Conservation (phyloP, 2,329 filamentous ascomycete species). For the Cladophialophora yegresii region DNA sequence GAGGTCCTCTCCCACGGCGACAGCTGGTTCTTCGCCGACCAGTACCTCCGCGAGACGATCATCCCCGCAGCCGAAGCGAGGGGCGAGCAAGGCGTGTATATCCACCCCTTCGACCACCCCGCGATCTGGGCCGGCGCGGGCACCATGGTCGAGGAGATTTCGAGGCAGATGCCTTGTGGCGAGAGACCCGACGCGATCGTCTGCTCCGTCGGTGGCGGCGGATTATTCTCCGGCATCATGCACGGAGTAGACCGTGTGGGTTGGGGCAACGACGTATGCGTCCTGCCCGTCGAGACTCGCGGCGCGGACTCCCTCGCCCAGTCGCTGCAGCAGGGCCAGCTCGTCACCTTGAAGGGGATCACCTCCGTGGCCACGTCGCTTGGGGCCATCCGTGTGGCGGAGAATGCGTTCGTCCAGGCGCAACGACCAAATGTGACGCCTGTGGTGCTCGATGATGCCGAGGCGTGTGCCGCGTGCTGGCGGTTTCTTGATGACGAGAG, state of each 20-base stretch:
- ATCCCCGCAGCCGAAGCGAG: conserved; percentile 40
- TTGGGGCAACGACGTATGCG: conserved; percentile 43
- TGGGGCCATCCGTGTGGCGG: conserved; percentile 71
- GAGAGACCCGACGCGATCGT: conserved; percentile 67
- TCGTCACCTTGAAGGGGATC: conserved; percentile 68
- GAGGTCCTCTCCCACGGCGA: conserved; percentile 69
- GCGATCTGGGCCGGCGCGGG: conserved; percentile 51
- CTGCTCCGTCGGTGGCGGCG: conserved; percentile 79
- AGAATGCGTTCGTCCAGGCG: conserved; percentile 67
- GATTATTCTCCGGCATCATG: conserved; percentile 74
- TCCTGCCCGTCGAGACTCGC: conserved; percentile 74
- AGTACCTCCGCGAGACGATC: conserved; percentile 60
- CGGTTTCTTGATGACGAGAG: conserved; percentile 79
- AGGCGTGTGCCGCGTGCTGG: conserved; percentile 76
- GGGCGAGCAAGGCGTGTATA: conserved; percentile 50
- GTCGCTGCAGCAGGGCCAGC: conserved; percentile 56
- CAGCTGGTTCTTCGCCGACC: conserved; percentile 70
- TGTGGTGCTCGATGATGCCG: conserved; percentile 69
- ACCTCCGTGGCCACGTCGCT: conserved; percentile 74
- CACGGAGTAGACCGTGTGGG: conserved; percentile 58
- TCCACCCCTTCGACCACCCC: conserved; percentile 52
- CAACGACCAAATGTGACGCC: conserved; percentile 57
- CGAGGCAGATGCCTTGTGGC: conserved; percentile 45
- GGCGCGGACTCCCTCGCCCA: conserved; percentile 71
- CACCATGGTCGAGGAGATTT: conserved; percentile 49